A percentile compares a stretch with the other conserved stretches of the same genome.
These are phyloP conservation scores for Mycoemilia scoparia DNA, from an alignment of 192 early-diverging fungal species.

Conservation along the genomic window DNA sequence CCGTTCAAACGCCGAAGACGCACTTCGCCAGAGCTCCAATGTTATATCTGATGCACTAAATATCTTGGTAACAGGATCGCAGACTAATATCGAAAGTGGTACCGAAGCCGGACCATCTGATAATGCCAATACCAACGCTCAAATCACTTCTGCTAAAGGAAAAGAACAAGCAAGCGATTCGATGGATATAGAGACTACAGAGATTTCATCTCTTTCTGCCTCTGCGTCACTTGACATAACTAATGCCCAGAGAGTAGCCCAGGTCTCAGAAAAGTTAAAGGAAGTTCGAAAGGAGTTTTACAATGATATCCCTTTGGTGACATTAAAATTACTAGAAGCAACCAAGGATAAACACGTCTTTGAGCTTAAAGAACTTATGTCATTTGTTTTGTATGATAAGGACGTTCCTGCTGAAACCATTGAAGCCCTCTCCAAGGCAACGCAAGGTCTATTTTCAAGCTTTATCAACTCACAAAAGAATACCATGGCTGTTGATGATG, in stretches of 20 bases:
- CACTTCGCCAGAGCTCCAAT: slow-evolving; percentile 56
- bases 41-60: slow-evolving; percentile 68
- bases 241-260: slow-evolving; percentile 11
- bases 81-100: slow-evolving; percentile 33
- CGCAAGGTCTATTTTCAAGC: background rate
- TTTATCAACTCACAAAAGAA: background rate
- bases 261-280: slow-evolving; percentile 7
- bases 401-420: background rate
- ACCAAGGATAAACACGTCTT: slow-evolving; percentile 17
- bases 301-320: slow-evolving; percentile 27
- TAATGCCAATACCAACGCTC: slow-evolving; percentile 15
- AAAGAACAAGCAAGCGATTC: slow-evolving; percentile 7
- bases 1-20: slow-evolving; percentile 51
- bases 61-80: slow-evolving; percentile 39
- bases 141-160: slow-evolving; percentile 15
- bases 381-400: slow-evolving; percentile 11
- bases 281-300: slow-evolving; percentile 31
- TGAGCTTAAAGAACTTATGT: slow-evolving; percentile 13
- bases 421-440: background rate
- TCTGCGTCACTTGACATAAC: slow-evolving; percentile 16
- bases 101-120: slow-evolving; percentile 6
- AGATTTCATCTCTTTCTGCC: slow-evolving; percentile 12
- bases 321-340: slow-evolving; percentile 15
- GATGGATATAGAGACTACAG: slow-evolving; percentile 10
- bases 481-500: background rate